Conservation (phyloP, 345 rosid species). For the Arabidopsis thaliana region DNA sequence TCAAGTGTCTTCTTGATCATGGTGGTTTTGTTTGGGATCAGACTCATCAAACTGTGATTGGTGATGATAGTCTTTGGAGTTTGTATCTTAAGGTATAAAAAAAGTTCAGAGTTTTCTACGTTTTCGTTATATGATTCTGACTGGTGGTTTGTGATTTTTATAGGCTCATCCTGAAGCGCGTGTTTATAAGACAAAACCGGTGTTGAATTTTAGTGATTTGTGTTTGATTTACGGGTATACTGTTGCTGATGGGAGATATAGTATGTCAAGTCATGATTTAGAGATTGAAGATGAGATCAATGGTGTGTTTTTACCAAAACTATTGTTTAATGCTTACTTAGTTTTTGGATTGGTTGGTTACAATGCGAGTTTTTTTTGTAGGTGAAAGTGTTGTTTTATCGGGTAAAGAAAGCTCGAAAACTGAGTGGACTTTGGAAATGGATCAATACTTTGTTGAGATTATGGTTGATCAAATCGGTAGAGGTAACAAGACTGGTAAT, state of each 20-base stretch:
- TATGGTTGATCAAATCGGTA: conserved; percentile 75
- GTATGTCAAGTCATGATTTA: conserved; percentile 83
- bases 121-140: neutral
- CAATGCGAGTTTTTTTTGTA: conserved; percentile 30
- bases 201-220: conserved; percentile 70
- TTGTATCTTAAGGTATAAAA: conserved; percentile 65
- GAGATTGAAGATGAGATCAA: conserved; percentile 73
- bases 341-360: neutral
- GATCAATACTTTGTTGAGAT: conserved; percentile 78
- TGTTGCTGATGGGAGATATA: conserved; percentile 90
- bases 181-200: conserved; percentile 71
- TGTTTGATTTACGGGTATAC: conserved; percentile 78
- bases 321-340: neutral
- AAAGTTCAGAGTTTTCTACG: neutral
- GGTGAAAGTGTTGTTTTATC: conserved; percentile 55
- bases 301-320: conserved; percentile 47
- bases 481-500: conserved; percentile 66
- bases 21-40: conserved; percentile 87
- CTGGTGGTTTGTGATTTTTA: conserved; percentile 32
- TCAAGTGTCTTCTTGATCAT: conserved; percentile 69
- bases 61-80: conserved; percentile 71
- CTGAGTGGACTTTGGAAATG: conserved; percentile 82
- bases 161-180: conserved; percentile 81
- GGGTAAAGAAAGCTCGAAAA: conserved; percentile 58
- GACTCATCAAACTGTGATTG: conserved; percentile 67